phyloP scores from a whole-genome alignment of 805 yeast species.

The Starmerella davenportii region DNA sequence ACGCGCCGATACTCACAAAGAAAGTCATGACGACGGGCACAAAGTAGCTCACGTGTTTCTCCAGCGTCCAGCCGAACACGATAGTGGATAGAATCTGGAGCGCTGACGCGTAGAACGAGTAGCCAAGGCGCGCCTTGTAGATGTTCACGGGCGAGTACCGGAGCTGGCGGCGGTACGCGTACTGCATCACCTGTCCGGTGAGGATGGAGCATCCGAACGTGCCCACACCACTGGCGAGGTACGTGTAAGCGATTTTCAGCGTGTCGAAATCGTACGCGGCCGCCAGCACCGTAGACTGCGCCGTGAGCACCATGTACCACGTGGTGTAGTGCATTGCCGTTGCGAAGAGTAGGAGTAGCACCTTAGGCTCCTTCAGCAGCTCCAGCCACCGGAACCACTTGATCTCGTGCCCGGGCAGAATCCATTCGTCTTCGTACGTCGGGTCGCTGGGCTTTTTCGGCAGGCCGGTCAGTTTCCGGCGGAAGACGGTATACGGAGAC shows the following conservation, averaged over 20 bases:
- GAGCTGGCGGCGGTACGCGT: conserved; percentile 27
- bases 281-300: conserved; percentile 39
- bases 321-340: conserved; percentile 45
- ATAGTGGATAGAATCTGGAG: conserved; percentile 28
- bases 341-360: conserved; percentile 35
- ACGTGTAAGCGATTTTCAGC: conserved; percentile 49
- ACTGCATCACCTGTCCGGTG: conserved; percentile 41
- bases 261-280: conserved; percentile 34
- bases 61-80: conserved; percentile 60
- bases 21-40: conserved; percentile 43
- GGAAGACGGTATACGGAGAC: conserved; percentile 16
- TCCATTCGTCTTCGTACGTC: conserved; percentile 14
- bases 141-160: conserved; percentile 21
- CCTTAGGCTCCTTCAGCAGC: conserved; percentile 29
- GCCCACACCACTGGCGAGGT: conserved; percentile 56
- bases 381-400: conserved; percentile 24
- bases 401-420: conserved; percentile 10
- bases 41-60: conserved; percentile 30
- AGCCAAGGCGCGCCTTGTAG: conserved; percentile 36
- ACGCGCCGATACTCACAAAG: conserved; percentile 39
- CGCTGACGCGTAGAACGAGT: conserved; percentile 28
- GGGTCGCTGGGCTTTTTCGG: conserved; percentile 14
- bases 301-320: conserved; percentile 55
- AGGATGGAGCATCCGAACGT: conserved; percentile 42
- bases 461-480: conserved; percentile 14